phyloP scores from a whole-genome alignment of 768 basidiomycete genomes.

The Naganishia vaughanmartiniae region DNA sequence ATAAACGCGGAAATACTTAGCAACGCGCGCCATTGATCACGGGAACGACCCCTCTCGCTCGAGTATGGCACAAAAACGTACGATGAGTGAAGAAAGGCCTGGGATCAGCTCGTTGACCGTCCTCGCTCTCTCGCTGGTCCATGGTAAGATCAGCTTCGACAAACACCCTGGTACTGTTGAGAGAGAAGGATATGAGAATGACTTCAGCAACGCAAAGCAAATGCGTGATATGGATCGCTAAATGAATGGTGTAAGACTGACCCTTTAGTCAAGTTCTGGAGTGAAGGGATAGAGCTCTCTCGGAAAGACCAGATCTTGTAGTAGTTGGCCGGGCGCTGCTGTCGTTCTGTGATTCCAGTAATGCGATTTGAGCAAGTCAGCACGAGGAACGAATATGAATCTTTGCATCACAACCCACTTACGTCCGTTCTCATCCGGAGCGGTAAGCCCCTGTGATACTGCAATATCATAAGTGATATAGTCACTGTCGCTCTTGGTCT shows the following conservation, averaged over 20 bases:
- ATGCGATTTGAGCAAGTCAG: not conserved
- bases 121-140: slow-evolving; percentile 4
- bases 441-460: not conserved
- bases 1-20: not conserved
- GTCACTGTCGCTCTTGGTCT: slow-evolving; percentile 20
- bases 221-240: not conserved
- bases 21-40: not conserved
- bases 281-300: not conserved
- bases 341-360: not conserved
- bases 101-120: slow-evolving; percentile 3
- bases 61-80: not conserved
- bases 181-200: not conserved
- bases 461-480: slow-evolving; percentile 7
- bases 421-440: slow-evolving; percentile 17
- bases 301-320: slow-evolving; percentile 21
- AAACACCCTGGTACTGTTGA: slow-evolving; percentile 7
- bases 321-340: slow-evolving; percentile 2
- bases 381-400: too few species aligned
- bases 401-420: not conserved
- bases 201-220: too few species aligned
- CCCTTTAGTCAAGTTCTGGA: slow-evolving; percentile 13
- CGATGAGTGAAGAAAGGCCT: slow-evolving; percentile 18
- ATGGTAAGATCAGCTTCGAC: slow-evolving; percentile 21
- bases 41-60: too few species aligned
- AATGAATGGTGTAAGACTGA: not conserved